phyloP scores from a whole-genome alignment of 257 asterid species.

The Rehmannia glutinosa region DNA sequence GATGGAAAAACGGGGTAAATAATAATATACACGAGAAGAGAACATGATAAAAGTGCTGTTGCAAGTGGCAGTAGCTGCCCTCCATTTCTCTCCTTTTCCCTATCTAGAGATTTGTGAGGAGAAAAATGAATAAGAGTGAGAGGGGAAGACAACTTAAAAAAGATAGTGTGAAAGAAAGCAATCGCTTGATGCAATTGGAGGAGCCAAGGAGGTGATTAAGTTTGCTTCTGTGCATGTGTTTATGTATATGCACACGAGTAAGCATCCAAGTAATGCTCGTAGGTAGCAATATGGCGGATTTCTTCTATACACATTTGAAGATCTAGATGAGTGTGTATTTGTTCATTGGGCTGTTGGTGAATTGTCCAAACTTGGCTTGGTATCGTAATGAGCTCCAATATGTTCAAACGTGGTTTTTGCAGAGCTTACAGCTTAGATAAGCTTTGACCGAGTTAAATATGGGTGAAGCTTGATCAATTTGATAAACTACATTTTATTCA shows the following conservation, averaged over 20 bases:
- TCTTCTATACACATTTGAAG: background rate
- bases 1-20: no score
- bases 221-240: background rate
- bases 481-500: background rate
- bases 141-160: no score
- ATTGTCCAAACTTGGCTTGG: background rate
- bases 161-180: no score
- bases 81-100: background rate
- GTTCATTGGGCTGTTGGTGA: background rate
- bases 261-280: background rate
- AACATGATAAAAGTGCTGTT: background rate
- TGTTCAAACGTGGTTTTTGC: background rate
- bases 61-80: background rate
- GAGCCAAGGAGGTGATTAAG: background rate
- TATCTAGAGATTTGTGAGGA: background rate
- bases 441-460: background rate
- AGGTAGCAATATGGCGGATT: background rate
- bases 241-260: background rate
- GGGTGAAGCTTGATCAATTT: background rate
- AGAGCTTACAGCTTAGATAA: background rate
- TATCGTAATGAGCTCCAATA: background rate
- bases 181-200: no score
- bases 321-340: background rate
- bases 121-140: background rate
- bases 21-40: background rate